phyloP scores from a whole-genome alignment of 768 basidiomycete genomes.

The Russula sp. region DNA sequence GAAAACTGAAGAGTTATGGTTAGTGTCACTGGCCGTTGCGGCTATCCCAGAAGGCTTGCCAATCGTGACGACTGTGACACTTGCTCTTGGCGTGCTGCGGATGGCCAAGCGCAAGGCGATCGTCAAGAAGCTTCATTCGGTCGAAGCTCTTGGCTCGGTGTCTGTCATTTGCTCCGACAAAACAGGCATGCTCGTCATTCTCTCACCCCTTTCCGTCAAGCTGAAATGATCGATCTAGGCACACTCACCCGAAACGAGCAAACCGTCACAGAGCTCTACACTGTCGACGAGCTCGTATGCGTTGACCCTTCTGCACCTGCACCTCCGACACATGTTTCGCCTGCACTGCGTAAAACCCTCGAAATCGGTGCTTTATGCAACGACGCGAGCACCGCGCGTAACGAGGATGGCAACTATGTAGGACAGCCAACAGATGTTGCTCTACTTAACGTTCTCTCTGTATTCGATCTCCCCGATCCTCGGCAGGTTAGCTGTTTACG shows the following conservation, averaged over 20 bases:
- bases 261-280: conserved; percentile 85
- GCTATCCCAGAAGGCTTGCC: conserved; percentile 97
- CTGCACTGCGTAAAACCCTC: conserved; percentile 70
- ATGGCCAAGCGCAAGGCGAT: conserved; percentile 96
- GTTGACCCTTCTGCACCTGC: conserved; percentile 55
- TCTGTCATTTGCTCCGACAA: conserved; percentile 99
- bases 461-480: conserved; percentile 66
- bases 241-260: conserved; percentile 96
- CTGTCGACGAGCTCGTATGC: conserved; percentile 75
- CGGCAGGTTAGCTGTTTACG: conserved; percentile 52
- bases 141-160: conserved; percentile 90
- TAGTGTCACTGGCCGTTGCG: conserved; percentile 96
- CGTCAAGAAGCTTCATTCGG: conserved; percentile 94
- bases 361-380: conserved; percentile 89
- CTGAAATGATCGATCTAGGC: conserved; percentile 41
- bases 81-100: conserved; percentile 88
- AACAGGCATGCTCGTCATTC: conserved; percentile 57
- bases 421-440: conserved; percentile 96
- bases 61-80: conserved; percentile 95
- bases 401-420: conserved; percentile 68
- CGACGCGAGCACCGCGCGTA: conserved; percentile 63
- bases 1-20: conserved; percentile 19
- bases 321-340: conserved; percentile 45
- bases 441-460: conserved; percentile 70
- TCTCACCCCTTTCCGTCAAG: neutral